A percentile compares a stretch with the other conserved stretches of the same genome.
Conservation (phyloP, 2,329 filamentous ascomycete species). For the Alternaria incomplexa region DNA sequence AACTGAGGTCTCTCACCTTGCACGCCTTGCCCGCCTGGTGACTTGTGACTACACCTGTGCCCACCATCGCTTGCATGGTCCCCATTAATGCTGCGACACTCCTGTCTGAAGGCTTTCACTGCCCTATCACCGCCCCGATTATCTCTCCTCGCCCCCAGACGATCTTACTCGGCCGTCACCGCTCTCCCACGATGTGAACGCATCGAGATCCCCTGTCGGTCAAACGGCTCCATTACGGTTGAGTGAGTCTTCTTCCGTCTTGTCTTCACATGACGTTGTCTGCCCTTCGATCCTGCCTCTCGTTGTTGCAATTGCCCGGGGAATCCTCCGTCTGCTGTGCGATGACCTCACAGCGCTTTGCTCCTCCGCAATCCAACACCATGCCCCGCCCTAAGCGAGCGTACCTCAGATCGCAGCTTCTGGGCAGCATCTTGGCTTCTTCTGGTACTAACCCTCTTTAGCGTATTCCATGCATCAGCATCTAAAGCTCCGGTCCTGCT, state of each 20-base stretch:
- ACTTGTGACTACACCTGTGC: neutral
- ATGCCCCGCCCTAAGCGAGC: slow-evolving; percentile 1
- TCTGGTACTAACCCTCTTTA: slow-evolving; percentile 21
- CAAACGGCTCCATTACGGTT: slow-evolving; percentile 51
- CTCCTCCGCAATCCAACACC: neutral
- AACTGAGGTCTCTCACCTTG: neutral
- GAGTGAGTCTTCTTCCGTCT: slow-evolving; percentile 42
- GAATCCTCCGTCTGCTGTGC: slow-evolving; percentile 1
- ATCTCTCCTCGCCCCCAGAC: neutral
- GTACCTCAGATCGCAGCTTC: neutral
- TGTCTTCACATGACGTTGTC: slow-evolving; percentile 2
- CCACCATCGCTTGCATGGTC: slow-evolving; percentile 8
- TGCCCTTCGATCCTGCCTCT: neutral
- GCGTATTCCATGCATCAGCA: slow-evolving; percentile 42
- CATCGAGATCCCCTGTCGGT: slow-evolving; percentile 48
- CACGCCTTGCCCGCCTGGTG: neutral
- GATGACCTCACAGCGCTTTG: slow-evolving; percentile 8
- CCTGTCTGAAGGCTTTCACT: slow-evolving; percentile 10
- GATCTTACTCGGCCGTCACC: slow-evolving; percentile 29
- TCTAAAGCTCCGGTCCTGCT: slow-evolving; percentile 44
- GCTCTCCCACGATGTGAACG: slow-evolving; percentile 33
- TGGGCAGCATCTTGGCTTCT: neutral
- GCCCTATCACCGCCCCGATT: slow-evolving; percentile 7
- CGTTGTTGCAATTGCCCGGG: neutral
- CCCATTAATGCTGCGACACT: slow-evolving; percentile 23